Percentiles rank a stretch among this genome's conserved stretches.
These are phyloP conservation scores for Hortiboletus rubellus DNA, from an alignment of 1,284 basidiomycete species.

Conservation along the genomic window DNA sequence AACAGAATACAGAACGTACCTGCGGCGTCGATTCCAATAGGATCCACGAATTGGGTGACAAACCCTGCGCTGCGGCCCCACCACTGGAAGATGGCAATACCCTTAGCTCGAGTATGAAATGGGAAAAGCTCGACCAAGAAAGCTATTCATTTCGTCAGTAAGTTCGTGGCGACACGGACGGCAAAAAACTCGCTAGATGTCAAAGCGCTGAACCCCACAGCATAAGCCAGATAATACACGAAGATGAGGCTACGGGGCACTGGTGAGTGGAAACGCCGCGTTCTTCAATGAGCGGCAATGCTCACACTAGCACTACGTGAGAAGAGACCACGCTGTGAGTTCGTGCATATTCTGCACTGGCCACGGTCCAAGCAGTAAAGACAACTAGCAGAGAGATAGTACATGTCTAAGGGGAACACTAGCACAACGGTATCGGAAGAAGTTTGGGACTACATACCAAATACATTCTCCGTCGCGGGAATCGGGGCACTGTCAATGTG, in stretches of 20 bases:
- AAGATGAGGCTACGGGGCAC: constrained; percentile 8
- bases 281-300: neutral
- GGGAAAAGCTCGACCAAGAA: constrained; percentile 23
- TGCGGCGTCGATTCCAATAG: constrained; percentile 16
- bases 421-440: neutral
- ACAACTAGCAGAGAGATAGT: constrained; percentile 15
- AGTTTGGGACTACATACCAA: constrained; percentile 1
- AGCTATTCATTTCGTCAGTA: constrained; percentile 6
- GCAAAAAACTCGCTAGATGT: constrained; percentile 1
- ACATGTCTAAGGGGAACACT: constrained; percentile 1
- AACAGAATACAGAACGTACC: neutral
- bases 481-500: constrained; percentile 13
- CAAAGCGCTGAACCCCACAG: neutral
- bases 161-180: neutral
- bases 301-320: constrained; percentile 10
- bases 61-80: constrained; percentile 10
- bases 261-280: neutral
- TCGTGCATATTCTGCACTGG: constrained; percentile 13
- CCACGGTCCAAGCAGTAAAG: constrained; percentile 14
- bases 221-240: constrained; percentile 3
- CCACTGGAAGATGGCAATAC: constrained; percentile 21
- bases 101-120: constrained; percentile 20
- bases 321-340: constrained; percentile 6
- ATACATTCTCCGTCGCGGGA: constrained; percentile 16
- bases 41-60: constrained; percentile 7